Percentiles rank a stretch among this genome's conserved stretches.
Conservation (phyloP, 768 basidiomycete genomes). For the Trametes cinnabarina region DNA sequence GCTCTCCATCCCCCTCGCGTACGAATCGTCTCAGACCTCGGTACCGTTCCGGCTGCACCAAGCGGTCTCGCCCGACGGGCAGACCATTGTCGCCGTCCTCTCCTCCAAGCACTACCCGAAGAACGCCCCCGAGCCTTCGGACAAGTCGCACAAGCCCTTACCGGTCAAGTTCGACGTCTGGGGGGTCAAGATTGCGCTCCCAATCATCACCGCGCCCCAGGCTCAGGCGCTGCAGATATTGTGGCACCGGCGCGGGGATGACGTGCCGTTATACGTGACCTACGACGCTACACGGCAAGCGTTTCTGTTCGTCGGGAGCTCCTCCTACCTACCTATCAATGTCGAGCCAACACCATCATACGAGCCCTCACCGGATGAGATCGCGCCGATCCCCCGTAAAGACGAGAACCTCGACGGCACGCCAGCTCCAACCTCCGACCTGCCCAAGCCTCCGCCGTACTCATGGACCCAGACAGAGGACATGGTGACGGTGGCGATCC, state of each 20-base stretch:
- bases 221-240: slow-evolving; percentile 46
- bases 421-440: slow-evolving; percentile 18
- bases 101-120: slow-evolving; percentile 51
- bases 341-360: slow-evolving; percentile 37
- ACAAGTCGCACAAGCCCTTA: slow-evolving; percentile 27
- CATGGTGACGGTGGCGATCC: slow-evolving; percentile 78
- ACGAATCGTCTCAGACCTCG: slow-evolving; percentile 26
- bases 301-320: slow-evolving; percentile 59
- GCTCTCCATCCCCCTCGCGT: slow-evolving; percentile 30
- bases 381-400: slow-evolving; percentile 64
- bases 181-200: slow-evolving; percentile 53
- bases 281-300: slow-evolving; percentile 46
- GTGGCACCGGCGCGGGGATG: slow-evolving; percentile 71
- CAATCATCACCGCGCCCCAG: slow-evolving; percentile 34
- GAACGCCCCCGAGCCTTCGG: slow-evolving; percentile 3
- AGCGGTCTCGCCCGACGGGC: slow-evolving; percentile 36
- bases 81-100: slow-evolving; percentile 45
- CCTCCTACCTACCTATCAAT: slow-evolving; percentile 47
- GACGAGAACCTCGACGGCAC: slow-evolving; percentile 52
- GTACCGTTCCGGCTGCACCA: slow-evolving; percentile 48
- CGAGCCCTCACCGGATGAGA: slow-evolving; percentile 63
- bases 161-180: slow-evolving; percentile 61
- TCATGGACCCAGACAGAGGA: slow-evolving; percentile 91
- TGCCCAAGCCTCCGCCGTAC: slow-evolving; percentile 70
- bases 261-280: slow-evolving; percentile 61